phyloP scores from a whole-genome alignment of 1,284 basidiomycete species.

The Ceraceosorus guamensis region DNA sequence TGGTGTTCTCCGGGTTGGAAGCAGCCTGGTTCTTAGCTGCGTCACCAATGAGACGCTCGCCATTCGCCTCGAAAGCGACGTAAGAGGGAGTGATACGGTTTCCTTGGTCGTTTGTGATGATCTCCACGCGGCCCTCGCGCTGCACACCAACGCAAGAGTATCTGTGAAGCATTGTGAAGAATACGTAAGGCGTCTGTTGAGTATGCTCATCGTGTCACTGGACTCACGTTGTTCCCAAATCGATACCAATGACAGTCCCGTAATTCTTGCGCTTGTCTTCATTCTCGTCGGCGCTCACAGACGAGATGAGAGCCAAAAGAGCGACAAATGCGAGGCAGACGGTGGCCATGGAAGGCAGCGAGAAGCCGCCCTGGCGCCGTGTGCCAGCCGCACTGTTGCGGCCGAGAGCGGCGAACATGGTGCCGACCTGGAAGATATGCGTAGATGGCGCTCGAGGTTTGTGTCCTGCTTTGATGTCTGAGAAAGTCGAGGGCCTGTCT shows the following conservation, averaged over 20 bases:
- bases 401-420: too few species aligned
- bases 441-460: background rate
- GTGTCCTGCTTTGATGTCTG: too few species aligned
- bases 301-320: slow-evolving; percentile 30
- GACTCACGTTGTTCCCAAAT: slow-evolving; percentile 57
- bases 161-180: background rate
- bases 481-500: too few species aligned
- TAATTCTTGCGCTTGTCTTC: slow-evolving; percentile 51
- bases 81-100: slow-evolving; percentile 50
- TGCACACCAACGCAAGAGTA: slow-evolving; percentile 63
- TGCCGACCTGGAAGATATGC: too few species aligned
- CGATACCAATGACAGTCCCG: slow-evolving; percentile 79
- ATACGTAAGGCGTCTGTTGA: background rate
- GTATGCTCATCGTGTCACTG: background rate
- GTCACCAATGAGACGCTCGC: slow-evolving; percentile 68
- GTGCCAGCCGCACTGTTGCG: background rate
- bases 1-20: slow-evolving; percentile 81
- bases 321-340: slow-evolving; percentile 36
- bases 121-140: slow-evolving; percentile 56
- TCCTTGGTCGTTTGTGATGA: slow-evolving; percentile 52
- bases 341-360: slow-evolving; percentile 24
- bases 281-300: slow-evolving; percentile 39
- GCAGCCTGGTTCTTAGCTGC: slow-evolving; percentile 60
- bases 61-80: slow-evolving; percentile 53
- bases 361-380: slow-evolving; percentile 1